phyloP scores from a whole-genome alignment of 2,329 filamentous ascomycete species.

The Aspergillus quadricinctus region DNA sequence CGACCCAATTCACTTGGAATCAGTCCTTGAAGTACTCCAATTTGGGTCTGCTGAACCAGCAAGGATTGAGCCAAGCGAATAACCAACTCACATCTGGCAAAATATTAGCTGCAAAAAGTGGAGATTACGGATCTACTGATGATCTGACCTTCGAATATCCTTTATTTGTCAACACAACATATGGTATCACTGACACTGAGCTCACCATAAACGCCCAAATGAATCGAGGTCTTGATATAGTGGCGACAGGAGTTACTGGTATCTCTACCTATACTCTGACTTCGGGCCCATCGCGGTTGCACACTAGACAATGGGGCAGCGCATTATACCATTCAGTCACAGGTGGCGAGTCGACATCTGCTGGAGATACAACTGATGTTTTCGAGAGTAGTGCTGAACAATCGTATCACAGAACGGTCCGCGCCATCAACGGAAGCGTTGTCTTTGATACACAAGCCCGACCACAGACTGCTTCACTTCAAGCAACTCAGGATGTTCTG shows the following conservation, averaged over 20 bases:
- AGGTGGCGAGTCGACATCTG: slow-evolving; percentile 21
- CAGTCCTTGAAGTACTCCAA: slow-evolving; percentile 57
- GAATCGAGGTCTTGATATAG: slow-evolving; percentile 46
- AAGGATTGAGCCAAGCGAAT: slow-evolving; percentile 53
- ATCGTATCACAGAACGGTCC: slow-evolving; percentile 19
- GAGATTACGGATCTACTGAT: slow-evolving; percentile 32
- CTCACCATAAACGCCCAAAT: slow-evolving; percentile 48
- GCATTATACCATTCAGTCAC: slow-evolving; percentile 22
- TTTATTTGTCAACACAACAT: slow-evolving; percentile 54
- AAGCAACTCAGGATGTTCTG: neutral
- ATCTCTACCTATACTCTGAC: slow-evolving; percentile 59
- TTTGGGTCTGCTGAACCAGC: slow-evolving; percentile 50
- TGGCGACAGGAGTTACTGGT: slow-evolving; percentile 36
- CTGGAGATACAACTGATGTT: slow-evolving; percentile 24
- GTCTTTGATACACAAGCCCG: slow-evolving; percentile 10
- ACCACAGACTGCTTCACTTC: neutral
- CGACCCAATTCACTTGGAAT: slow-evolving; percentile 50
- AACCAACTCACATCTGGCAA: slow-evolving; percentile 50
- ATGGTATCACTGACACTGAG: slow-evolving; percentile 44
- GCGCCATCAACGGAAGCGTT: slow-evolving; percentile 25
- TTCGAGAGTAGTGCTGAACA: slow-evolving; percentile 21
- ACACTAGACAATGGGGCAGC: slow-evolving; percentile 26
- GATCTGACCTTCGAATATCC: slow-evolving; percentile 55
- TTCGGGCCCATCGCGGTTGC: slow-evolving; percentile 20
- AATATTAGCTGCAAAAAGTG: slow-evolving; percentile 21